phyloP scores from a whole-genome alignment of 208 protist genomes.

The Acanthamoeba sp. region DNA sequence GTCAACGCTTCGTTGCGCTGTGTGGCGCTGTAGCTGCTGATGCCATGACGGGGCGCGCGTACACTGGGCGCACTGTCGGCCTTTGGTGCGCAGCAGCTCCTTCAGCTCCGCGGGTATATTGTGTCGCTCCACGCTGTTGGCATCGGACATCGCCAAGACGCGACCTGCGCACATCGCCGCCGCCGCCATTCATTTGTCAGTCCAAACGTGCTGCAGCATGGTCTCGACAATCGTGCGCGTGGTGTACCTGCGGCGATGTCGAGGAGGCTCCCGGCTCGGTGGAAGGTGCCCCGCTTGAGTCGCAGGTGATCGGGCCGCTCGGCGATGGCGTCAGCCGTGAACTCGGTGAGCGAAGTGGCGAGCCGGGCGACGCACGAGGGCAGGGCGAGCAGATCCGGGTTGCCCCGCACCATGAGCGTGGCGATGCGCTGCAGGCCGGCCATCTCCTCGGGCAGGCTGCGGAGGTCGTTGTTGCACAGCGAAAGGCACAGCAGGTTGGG shows the following conservation, averaged over 20 bases:
- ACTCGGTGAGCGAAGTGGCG: not conserved
- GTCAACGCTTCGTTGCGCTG: too few relatives aligned
- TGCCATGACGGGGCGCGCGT: not conserved
- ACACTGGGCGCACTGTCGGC: constrained; percentile 9
- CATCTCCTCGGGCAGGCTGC: constrained; percentile 4
- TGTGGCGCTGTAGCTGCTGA: too few relatives aligned
- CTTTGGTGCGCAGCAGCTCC: not conserved
- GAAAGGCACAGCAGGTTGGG: constrained; percentile 46
- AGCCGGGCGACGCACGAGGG: constrained; percentile 11
- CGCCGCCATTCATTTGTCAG: not conserved
- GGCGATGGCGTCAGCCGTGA: not conserved
- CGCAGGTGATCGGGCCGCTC: not conserved
- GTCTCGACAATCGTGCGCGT: not conserved
- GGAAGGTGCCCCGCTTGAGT: not conserved
- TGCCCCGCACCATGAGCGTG: constrained; percentile 21
- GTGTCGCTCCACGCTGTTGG: not conserved
- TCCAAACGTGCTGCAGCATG: too few relatives aligned
- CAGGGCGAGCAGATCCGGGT: not conserved
- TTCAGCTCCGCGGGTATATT: constrained; percentile 16
- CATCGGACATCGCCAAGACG: not conserved
- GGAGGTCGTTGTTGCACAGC: not conserved
- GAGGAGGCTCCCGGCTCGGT: not conserved
- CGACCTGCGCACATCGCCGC: not conserved
- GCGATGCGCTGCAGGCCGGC: not conserved
- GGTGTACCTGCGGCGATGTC: not conserved